A percentile compares a stretch with the other conserved stretches of the same genome.
These are phyloP conservation scores for Yamagishiella unicocca DNA, from an alignment of 139 green algal species.

Conservation along the genomic window DNA sequence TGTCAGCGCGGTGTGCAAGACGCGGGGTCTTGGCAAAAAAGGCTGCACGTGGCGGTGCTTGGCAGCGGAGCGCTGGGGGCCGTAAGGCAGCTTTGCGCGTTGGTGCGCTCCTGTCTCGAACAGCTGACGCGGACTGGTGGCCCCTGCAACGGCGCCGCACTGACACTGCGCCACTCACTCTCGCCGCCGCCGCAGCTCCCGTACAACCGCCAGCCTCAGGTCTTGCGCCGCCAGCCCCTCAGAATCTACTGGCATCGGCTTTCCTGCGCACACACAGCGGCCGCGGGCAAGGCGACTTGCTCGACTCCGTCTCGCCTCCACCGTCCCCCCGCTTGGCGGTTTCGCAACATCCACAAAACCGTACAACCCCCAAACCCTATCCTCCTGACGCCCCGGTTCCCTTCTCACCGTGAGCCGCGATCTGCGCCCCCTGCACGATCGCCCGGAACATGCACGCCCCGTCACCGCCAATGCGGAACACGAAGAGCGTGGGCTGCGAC, in stretches of 20 bases:
- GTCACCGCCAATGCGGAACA: conserved; percentile 48
- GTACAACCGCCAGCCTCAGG: conserved; percentile 54
- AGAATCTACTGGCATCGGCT: conserved; percentile 7
- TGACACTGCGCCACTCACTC: conserved; percentile 41
- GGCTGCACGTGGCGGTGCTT: too few relatives aligned
- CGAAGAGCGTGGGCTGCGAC: background rate
- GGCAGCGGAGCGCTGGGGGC: too few relatives aligned
- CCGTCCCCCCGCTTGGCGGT: too few relatives aligned
- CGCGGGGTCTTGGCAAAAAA: too few relatives aligned
- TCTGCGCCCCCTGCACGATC: conserved; percentile 52
- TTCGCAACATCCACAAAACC: too few relatives aligned
- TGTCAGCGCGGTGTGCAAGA: too few relatives aligned
- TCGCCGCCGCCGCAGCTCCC: conserved; percentile 49
- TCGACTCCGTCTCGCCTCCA: too few relatives aligned
- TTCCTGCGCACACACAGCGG: conserved; percentile 1
- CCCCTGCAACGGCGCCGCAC: background rate
- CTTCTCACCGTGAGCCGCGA: conserved; percentile 17
- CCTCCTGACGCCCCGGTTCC: background rate
- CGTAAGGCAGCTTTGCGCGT: too few relatives aligned
- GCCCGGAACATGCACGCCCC: conserved; percentile 62
- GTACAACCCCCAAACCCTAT: background rate
- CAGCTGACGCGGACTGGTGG: too few relatives aligned
- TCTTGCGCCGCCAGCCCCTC: conserved; percentile 49
- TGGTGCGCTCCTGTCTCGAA: too few relatives aligned
- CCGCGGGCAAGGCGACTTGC: too few relatives aligned